Base-by-base conservation (phyloP, 495 filamentous ascomycete species). In the Hypoxylon intermedium region DNA sequence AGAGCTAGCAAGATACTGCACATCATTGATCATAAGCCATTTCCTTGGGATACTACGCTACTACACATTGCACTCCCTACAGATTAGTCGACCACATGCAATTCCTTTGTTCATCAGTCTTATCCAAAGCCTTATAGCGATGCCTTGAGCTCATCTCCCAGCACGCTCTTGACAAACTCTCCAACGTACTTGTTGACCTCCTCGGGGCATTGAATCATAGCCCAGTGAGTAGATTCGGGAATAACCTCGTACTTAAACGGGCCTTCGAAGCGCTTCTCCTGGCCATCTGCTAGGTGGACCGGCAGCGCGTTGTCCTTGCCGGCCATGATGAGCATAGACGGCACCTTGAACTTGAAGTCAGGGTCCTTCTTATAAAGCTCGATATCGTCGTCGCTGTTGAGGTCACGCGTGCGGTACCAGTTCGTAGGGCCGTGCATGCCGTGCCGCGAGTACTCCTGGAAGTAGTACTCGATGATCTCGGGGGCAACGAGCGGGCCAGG, bases 361-460 rank as follows among this genome's bases (percentile, higher is more conserved):
- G 41, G 53, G 41, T 67, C 50, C 50, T 73, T 70, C 5, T 16
- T 18, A 7, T 65, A 62, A 40, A 82, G 64, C 65, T 65, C 74
- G 36, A 81, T 67, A 63, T 97, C 93, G 46, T 96, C 90, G 7
- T 89, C 78, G 67, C 79, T 88, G 69, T 97, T 97, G 48, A 88
- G 70, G 69, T 85, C 67, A 1, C 78, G 71, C 2, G 84, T 89
- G 12, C 88, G 82, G 72, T 98, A 97, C 91, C 92, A 97, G 64
- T 92, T 89, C 85, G 88, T 77, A 15, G 90, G 87, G 2, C 89
- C 90, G 60, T 86, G 82, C 49, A 97, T 66, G 0, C 92, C 93
- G 58, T 86, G 78, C n/a, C 84, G 79, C 9, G 75, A 74, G 69
- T 83, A 95, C 72, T 91, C 77, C 30, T 83, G 75, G 12, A 83